A percentile compares a stretch with the other conserved stretches of the same genome.
These are phyloP conservation scores for Dalechampia spathulata DNA, from an alignment of 441 rosid species.

Conservation along the genomic window DNA sequence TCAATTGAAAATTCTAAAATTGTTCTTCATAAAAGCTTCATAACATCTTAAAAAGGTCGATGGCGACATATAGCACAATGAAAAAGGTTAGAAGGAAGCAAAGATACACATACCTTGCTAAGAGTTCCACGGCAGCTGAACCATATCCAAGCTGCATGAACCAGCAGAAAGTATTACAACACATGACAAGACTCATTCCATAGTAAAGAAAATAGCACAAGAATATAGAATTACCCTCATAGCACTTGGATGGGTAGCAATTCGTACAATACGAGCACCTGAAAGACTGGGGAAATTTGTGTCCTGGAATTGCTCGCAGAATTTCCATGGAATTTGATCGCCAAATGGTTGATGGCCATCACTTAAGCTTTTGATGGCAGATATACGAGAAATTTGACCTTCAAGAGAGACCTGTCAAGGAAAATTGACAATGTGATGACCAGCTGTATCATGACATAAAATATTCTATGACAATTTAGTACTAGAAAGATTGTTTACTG, in stretches of 20 bases:
- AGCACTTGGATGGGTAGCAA: slow-evolving; percentile 97
- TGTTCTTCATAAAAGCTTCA: background rate
- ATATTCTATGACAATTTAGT: no score
- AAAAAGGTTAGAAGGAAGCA: slow-evolving; percentile 8
- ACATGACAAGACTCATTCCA: slow-evolving; percentile 6
- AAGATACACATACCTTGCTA: slow-evolving; percentile 53
- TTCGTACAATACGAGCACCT: slow-evolving; percentile 96
- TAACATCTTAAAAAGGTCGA: background rate
- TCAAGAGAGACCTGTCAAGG: slow-evolving; percentile 70
- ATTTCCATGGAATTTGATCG: slow-evolving; percentile 84
- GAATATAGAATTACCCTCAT: slow-evolving; percentile 59
- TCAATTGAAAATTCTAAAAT: background rate
- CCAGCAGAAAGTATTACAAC: slow-evolving; percentile 12
- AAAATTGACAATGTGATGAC: background rate
- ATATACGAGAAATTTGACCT: slow-evolving; percentile 90
- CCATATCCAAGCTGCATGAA: slow-evolving; percentile 92
- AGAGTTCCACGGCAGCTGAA: slow-evolving; percentile 82
- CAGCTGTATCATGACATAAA: slow-evolving; percentile 6
- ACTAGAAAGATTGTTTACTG: background rate
- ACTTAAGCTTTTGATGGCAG: slow-evolving; percentile 62
- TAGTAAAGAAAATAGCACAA: slow-evolving; percentile 1
- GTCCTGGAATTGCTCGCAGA: slow-evolving; percentile 60
- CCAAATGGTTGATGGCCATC: slow-evolving; percentile 91
- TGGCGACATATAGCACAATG: background rate
- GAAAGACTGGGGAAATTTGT: slow-evolving; percentile 83